phyloP scores from a whole-genome alignment of 805 yeast genomes.

The Saccharomycopsis lassenensis region DNA sequence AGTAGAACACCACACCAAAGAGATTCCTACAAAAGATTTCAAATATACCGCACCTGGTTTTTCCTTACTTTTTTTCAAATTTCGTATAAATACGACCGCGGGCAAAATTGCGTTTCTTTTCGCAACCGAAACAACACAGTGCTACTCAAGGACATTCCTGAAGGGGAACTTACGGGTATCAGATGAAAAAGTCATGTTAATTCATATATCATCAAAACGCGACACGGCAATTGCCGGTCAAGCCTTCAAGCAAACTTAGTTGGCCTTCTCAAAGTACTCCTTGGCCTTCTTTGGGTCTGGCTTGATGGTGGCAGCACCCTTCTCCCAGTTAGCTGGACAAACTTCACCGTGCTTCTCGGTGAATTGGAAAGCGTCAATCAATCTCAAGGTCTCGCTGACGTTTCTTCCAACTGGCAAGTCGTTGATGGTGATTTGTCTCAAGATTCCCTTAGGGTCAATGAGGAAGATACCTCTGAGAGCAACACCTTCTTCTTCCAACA shows the following conservation, averaged over 20 bases:
- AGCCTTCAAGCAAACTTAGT: conserved; percentile 25
- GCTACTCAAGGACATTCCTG: too few species aligned
- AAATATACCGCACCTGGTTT: too few species aligned
- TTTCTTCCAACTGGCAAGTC: conserved; percentile 99
- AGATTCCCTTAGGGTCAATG: conserved; percentile 89
- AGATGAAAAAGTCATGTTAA: too few species aligned
- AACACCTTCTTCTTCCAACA: conserved; percentile 91
- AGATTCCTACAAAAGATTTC: too few species aligned
- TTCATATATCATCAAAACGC: too few species aligned
- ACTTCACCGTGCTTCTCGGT: conserved; percentile 99
- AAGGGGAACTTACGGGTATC: too few species aligned
- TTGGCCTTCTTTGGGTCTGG: conserved; percentile 70
- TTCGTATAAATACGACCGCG: too few species aligned
- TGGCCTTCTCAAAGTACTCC: conserved; percentile 63
- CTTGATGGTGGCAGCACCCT: conserved; percentile 88
- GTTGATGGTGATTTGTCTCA: conserved; percentile 96
- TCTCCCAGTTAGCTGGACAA: conserved; percentile 99
- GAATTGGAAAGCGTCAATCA: conserved; percentile 99
- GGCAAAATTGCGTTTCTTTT: too few species aligned
- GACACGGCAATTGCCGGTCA: too few species aligned
- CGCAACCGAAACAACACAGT: too few species aligned
- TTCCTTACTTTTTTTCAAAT: too few species aligned
- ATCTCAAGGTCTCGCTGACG: conserved; percentile 95
- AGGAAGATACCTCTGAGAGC: conserved; percentile 97
- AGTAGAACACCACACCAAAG: too few species aligned